Conservation (phyloP, 2,329 filamentous ascomycete genomes). For the Colletotrichum truncatum region DNA sequence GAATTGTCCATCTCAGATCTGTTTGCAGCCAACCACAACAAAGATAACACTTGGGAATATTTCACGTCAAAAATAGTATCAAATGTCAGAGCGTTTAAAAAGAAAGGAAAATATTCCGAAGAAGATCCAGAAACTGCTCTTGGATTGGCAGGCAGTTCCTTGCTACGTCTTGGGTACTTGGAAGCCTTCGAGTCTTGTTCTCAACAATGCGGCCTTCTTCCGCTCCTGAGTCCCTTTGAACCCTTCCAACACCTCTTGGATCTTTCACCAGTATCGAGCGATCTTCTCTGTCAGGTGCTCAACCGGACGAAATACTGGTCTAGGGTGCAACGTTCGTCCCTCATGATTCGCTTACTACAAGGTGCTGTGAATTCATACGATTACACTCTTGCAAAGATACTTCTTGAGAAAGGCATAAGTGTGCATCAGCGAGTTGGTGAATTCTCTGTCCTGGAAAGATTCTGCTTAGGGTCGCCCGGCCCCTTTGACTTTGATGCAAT, state of each 20-base stretch:
- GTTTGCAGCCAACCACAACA: background rate
- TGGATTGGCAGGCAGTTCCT: background rate
- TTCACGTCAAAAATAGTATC: background rate
- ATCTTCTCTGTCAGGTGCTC: background rate
- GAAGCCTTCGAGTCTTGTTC: background rate
- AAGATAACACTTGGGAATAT: background rate
- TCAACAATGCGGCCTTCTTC: background rate
- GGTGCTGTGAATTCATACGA: background rate
- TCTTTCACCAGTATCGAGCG: background rate
- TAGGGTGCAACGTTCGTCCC: background rate
- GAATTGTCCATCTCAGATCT: background rate
- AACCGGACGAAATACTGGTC: background rate
- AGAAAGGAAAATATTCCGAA: background rate
- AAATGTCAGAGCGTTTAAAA: background rate
- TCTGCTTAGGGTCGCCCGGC: no score
- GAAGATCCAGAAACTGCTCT: background rate
- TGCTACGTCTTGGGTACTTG: background rate
- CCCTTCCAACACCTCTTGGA: background rate
- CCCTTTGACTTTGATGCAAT: no score
- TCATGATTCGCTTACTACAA: background rate
- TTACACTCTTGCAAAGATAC: accelerated
- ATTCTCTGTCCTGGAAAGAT: background rate
- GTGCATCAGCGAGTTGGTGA: background rate
- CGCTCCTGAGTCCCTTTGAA: background rate
- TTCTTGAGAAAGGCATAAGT: background rate